A percentile compares a stretch with the other conserved stretches of the same genome.
phyloP scores from a whole-genome alignment of 106 monocot genomes.

The Platanthera guangdongensis region DNA sequence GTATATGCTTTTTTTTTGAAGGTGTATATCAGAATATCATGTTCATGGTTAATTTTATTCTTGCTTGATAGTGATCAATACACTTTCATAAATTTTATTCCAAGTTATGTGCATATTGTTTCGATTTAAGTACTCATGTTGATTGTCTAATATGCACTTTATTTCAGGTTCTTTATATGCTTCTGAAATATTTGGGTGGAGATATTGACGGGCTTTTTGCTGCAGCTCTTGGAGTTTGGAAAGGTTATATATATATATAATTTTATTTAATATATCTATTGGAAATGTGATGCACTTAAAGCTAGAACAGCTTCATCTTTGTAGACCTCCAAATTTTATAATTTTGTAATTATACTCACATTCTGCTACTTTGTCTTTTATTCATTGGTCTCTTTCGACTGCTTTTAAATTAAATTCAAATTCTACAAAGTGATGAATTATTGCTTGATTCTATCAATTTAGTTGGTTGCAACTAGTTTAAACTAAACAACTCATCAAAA shows the following conservation, averaged over 20 bases:
- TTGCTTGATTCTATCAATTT: neutral
- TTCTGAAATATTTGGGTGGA: conserved; percentile 85
- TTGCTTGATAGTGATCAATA: neutral
- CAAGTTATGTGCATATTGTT: neutral
- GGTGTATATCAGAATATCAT: neutral
- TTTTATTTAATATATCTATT: neutral
- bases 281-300: neutral
- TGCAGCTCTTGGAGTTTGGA: conserved; percentile 83
- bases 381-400: neutral
- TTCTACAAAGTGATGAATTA: neutral
- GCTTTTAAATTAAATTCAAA: neutral
- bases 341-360: neutral
- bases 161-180: conserved; percentile 75
- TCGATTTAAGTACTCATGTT: conserved; percentile 1
- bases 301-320: neutral
- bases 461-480: neutral
- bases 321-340: neutral
- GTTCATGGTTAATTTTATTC: neutral
- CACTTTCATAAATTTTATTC: conserved; percentile 3
- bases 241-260: conserved; percentile 34
- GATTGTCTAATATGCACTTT: neutral
- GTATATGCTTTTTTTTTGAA: neutral
- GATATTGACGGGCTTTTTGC: conserved; percentile 95
- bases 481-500: neutral
- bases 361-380: neutral